These are phyloP conservation scores for Lepidium aucheri DNA, from an alignment of 345 rosid genomes.

Conservation along the genomic window DNA sequence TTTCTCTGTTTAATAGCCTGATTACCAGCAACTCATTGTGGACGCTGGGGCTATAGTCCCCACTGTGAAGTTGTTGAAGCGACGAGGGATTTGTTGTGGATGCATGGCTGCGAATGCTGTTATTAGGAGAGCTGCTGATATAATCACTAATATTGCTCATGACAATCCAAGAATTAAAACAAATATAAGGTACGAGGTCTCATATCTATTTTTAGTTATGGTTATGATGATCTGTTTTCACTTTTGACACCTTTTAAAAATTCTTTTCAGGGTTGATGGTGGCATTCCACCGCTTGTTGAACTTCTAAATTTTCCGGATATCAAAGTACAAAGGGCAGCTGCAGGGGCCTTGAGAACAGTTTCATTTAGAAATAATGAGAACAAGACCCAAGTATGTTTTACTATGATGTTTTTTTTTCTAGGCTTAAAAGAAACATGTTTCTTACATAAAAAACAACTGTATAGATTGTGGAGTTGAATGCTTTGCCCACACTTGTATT, in stretches of 20 bases:
- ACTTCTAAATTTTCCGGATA: slow-evolving; percentile 44
- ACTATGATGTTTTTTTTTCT: background rate
- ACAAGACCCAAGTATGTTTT: slow-evolving; percentile 46
- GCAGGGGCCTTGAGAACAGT: slow-evolving; percentile 73
- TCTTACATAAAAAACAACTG: slow-evolving; percentile 2
- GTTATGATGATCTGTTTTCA: background rate
- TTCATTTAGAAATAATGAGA: slow-evolving; percentile 69
- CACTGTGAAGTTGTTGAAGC: slow-evolving; percentile 49
- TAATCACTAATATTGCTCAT: slow-evolving; percentile 65
- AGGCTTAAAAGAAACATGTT: background rate
- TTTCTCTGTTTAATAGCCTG: slow-evolving; percentile 38
- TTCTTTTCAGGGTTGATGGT: slow-evolving; percentile 48
- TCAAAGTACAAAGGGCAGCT: slow-evolving; percentile 70
- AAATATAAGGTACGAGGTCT: slow-evolving; percentile 41
- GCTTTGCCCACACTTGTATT: slow-evolving; percentile 58
- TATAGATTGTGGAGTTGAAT: slow-evolving; percentile 64
- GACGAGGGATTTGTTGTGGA: slow-evolving; percentile 18
- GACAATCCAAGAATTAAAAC: slow-evolving; percentile 58
- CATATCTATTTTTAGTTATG: background rate
- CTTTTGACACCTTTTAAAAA: background rate
- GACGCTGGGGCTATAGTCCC: slow-evolving; percentile 62
- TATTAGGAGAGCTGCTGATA: slow-evolving; percentile 69
- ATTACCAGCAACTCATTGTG: slow-evolving; percentile 62
- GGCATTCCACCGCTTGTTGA: slow-evolving; percentile 72
- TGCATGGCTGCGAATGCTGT: slow-evolving; percentile 27